Base-by-base conservation (phyloP, 2,329 filamentous ascomycete genomes). In the Colletotrichum graminicola region DNA sequence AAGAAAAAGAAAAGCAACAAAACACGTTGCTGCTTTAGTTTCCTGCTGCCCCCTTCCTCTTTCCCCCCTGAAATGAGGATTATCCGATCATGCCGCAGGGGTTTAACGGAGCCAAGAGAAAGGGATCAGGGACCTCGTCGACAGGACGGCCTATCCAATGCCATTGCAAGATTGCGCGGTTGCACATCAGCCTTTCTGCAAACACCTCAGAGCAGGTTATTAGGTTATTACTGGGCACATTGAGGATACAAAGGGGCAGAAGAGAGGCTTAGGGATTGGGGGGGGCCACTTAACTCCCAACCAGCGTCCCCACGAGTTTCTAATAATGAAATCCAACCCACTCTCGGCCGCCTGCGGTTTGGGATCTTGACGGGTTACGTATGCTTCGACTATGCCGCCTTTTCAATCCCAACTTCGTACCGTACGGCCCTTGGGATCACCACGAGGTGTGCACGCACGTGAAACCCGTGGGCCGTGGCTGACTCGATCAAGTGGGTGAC, bases 31-130 rank as follows among this genome's bases (percentile, higher is more conserved):
- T n/a, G 32, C 32, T 39, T 21, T 18, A 16, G 16, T 21, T 56
- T 54, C 43, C 57, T 51, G 45, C 36, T 43, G 8, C n/a, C 51
- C 34, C 47, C 52, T 10, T 55, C 32, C 18, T 62, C 47, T 34
- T 16, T 41, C 29, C 56, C 56, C 47, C 65, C 69, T 72, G 52
- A 72, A 72, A 72, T 72, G 60, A 72, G 60, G 69, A 72, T 72
- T 68, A 61, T 64, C 69, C 69, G 59, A 55, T 32, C 59, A 59
- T 71, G 65, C 47, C 59, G 59, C 60, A 72, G 60, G 69, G 69
- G 69, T 56, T 34, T 56, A 16, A 32, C 34, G 10, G 39, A 45
- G 61, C 49, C 49, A 63, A 63, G 61, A 21, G 49, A 63, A 55
- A 55, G 61, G 49, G 34, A 43, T 63, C 61, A 54, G 34, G 61